Evolutionary conservation across 148 eudicot genomes (phyloP).

Genomic region (Arctostaphylos glauca): DNA sequence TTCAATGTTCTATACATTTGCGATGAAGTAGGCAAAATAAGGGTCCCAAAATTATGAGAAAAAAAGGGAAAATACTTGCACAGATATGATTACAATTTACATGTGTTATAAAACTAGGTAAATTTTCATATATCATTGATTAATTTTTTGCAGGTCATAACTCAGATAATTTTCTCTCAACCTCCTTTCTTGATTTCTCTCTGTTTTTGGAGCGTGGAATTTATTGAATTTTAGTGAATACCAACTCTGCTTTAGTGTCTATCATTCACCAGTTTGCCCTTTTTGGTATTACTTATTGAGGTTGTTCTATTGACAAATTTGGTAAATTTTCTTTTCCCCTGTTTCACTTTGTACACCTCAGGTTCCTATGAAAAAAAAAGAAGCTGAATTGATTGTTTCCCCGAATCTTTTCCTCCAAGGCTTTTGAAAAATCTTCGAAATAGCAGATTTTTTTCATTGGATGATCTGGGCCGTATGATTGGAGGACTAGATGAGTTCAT

Average conservation of each 20-base stretch:
- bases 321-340: background rate
- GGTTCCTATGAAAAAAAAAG: background rate
- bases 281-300: background rate
- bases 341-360: background rate
- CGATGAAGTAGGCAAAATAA: background rate
- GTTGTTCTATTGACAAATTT: background rate
- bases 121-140: too few relatives aligned
- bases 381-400: background rate
- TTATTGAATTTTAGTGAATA: background rate
- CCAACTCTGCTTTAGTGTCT: conserved; percentile 16
- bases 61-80: background rate
- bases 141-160: too few relatives aligned
- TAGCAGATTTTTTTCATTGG: background rate
- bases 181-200: conserved; percentile 11
- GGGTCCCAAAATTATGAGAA: background rate
- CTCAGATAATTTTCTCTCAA: background rate
- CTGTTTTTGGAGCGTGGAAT: conserved; percentile 13
- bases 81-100: background rate
- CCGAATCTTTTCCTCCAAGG: background rate
- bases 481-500: background rate
- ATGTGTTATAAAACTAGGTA: too few relatives aligned
- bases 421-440: background rate
- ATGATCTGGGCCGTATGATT: conserved; percentile 6
- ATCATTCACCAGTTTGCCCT: conserved; percentile 8
- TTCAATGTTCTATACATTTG: background rate